These are phyloP conservation scores for Arabidopsis suecica DNA, from an alignment of 345 rosid species.

Conservation along the genomic window DNA sequence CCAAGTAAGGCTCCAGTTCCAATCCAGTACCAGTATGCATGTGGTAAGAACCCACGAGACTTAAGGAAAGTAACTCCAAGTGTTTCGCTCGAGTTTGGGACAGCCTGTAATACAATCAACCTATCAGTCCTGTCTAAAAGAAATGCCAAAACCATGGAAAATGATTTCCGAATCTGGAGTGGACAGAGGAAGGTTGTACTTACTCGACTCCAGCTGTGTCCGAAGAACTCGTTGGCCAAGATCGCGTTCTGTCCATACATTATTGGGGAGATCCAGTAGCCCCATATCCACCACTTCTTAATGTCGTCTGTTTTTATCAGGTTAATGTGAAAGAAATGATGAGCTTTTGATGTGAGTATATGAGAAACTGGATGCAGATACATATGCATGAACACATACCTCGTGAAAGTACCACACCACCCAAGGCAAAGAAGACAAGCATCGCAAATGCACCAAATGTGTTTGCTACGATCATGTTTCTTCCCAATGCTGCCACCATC, in stretches of 20 bases:
- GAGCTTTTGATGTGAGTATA: not conserved
- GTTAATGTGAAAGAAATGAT: not conserved
- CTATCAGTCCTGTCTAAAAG: conserved; percentile 14
- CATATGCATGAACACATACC: conserved; percentile 36
- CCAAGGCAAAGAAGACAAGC: conserved; percentile 57
- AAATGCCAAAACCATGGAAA: conserved; percentile 19
- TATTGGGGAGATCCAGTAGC: conserved; percentile 77
- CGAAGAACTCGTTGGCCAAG: conserved; percentile 69
- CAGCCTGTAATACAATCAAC: conserved; percentile 50
- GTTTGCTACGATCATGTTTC: conserved; percentile 66
- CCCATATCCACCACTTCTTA: conserved; percentile 94
- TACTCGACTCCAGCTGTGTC: conserved; percentile 69
- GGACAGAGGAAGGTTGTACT: conserved; percentile 16
- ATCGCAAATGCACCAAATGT: conserved; percentile 67
- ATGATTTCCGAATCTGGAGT: not conserved
- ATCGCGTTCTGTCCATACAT: conserved; percentile 84
- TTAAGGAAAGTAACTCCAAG: conserved; percentile 71
- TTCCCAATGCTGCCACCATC: conserved; percentile 57
- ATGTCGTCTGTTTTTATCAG: conserved; percentile 56
- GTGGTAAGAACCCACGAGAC: conserved; percentile 70
- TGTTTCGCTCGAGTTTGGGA: conserved; percentile 60
- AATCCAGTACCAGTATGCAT: conserved; percentile 88
- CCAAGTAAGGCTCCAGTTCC: conserved; percentile 75
- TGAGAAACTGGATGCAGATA: not conserved
- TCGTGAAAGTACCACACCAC: conserved; percentile 72